Conservation (phyloP, 2,329 filamentous ascomycete species). For the Thielaviopsis cerberus region DNA sequence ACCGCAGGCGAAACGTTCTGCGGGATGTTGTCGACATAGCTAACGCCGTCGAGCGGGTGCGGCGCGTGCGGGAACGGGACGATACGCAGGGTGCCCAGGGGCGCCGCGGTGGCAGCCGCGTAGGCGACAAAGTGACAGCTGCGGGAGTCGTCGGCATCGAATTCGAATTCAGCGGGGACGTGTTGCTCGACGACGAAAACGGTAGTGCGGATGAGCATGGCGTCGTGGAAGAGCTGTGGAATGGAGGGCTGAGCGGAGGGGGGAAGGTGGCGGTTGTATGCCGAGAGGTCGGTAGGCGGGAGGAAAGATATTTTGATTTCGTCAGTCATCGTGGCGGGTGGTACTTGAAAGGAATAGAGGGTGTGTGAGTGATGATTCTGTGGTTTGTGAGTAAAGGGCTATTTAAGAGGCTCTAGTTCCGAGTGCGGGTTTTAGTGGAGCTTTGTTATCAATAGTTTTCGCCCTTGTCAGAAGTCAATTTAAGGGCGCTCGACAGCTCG, state of each 20-base stretch:
- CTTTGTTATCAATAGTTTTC: too few relatives aligned
- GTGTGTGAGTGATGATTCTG: too few relatives aligned
- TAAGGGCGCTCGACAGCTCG: too few relatives aligned
- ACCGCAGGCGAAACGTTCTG: constrained; percentile 15
- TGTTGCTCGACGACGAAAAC: constrained; percentile 45
- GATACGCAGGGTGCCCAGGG: constrained; percentile 60
- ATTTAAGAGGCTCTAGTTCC: too few relatives aligned
- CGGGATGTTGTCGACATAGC: constrained; percentile 28
- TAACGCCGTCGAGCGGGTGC: constrained; percentile 35
- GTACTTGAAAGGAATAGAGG: background rate
- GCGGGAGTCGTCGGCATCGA: constrained; percentile 61
- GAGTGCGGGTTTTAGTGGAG: too few relatives aligned
- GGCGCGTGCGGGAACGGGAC: constrained; percentile 62
- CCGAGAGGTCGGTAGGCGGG: background rate
- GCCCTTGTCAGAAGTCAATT: too few relatives aligned
- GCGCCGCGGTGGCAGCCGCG: constrained; percentile 33
- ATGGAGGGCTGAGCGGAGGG: constrained; percentile 24
- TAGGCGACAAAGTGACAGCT: constrained; percentile 84
- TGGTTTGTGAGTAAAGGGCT: too few relatives aligned
- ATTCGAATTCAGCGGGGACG: constrained; percentile 46
- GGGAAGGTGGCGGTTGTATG: constrained; percentile 1
- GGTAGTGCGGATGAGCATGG: constrained; percentile 40
- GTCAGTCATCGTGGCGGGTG: background rate
- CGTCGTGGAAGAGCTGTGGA: constrained; percentile 40
- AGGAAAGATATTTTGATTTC: constrained; percentile 2